Evolutionary conservation across 2,329 filamentous ascomycete genomes (phyloP).

Genomic region (Arachnopeziza araneosa): DNA sequence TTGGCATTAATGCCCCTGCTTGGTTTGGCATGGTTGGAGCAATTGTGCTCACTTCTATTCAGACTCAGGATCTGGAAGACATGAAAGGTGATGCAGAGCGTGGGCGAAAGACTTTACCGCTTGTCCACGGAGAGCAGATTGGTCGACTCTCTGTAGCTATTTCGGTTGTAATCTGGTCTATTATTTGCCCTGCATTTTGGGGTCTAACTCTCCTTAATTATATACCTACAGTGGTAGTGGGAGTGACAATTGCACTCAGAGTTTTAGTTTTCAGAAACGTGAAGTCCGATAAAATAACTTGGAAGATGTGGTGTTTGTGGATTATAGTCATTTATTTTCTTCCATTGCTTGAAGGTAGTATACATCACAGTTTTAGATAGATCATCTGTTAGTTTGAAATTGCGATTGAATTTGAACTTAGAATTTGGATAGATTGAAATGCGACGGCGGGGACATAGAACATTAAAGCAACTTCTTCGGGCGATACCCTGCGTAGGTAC

Average conservation of each 20-base stretch:
- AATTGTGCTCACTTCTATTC: slow-evolving; percentile 20
- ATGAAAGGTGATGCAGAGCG: slow-evolving; percentile 22
- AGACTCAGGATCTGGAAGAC: slow-evolving; percentile 30
- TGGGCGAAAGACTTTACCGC: slow-evolving; percentile 23
- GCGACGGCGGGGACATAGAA: too few relatives aligned
- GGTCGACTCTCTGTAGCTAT: neutral
- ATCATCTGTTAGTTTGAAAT: too few relatives aligned
- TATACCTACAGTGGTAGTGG: neutral
- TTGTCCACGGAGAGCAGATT: slow-evolving; percentile 14
- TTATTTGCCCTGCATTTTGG: slow-evolving; percentile 3
- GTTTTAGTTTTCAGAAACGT: neutral
- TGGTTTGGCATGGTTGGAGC: slow-evolving; percentile 6
- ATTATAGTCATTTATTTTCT: neutral
- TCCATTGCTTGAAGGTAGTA: neutral
- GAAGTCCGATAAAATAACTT: neutral
- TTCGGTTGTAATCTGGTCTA: neutral
- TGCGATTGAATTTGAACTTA: too few relatives aligned
- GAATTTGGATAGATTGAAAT: too few relatives aligned
- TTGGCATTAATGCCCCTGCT: too few relatives aligned
- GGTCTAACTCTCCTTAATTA: neutral
- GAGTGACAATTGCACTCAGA: neutral
- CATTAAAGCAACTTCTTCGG: too few relatives aligned
- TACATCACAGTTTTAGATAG: neutral
- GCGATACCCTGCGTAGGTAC: too few relatives aligned
- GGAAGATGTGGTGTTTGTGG: neutral